These are phyloP conservation scores for Detonula confervacea DNA, from an alignment of 352 stramenopile genomes.

Conservation along the genomic window DNA sequence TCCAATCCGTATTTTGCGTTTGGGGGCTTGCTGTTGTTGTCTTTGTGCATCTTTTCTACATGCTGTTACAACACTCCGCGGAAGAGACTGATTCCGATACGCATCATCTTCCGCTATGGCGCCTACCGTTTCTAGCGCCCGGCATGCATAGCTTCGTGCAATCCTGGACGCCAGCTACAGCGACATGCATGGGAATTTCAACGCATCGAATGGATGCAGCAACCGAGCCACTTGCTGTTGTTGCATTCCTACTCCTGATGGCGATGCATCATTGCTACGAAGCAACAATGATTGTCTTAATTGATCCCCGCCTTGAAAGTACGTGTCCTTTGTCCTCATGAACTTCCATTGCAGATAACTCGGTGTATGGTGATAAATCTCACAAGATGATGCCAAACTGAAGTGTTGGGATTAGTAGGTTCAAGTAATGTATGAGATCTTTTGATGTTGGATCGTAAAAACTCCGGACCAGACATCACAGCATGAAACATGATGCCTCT, in stretches of 20 bases:
- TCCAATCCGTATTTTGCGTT: slow-evolving; percentile 51
- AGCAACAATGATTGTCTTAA: slow-evolving; percentile 34
- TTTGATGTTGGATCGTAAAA: too few relatives aligned
- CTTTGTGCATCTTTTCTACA: slow-evolving; percentile 1
- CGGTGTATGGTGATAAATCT: too few relatives aligned
- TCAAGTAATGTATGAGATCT: too few relatives aligned
- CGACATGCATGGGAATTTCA: slow-evolving; percentile 61
- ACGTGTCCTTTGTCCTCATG: too few relatives aligned
- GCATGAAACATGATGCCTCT: too few relatives aligned
- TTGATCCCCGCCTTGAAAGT: slow-evolving; percentile 40
- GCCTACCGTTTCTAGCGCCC: slow-evolving; percentile 41
- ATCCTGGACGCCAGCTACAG: slow-evolving; percentile 51
- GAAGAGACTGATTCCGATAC: too few relatives aligned
- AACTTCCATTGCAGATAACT: too few relatives aligned
- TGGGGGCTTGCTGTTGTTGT: slow-evolving; percentile 1
- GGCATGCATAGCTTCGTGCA: slow-evolving; percentile 39
- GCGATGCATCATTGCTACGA: slow-evolving; percentile 1
- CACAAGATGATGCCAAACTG: too few relatives aligned
- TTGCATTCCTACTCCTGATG: not conserved
- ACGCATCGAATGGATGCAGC: slow-evolving; percentile 66
- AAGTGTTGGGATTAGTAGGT: too few relatives aligned
- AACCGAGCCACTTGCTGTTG: slow-evolving; percentile 18
- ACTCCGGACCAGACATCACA: too few relatives aligned
- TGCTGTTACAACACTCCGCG: slow-evolving; percentile 22
- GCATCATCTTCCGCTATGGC: slow-evolving; percentile 2